These are phyloP conservation scores for Grammothele lineata DNA, from an alignment of 768 basidiomycete genomes.

Conservation along the genomic window DNA sequence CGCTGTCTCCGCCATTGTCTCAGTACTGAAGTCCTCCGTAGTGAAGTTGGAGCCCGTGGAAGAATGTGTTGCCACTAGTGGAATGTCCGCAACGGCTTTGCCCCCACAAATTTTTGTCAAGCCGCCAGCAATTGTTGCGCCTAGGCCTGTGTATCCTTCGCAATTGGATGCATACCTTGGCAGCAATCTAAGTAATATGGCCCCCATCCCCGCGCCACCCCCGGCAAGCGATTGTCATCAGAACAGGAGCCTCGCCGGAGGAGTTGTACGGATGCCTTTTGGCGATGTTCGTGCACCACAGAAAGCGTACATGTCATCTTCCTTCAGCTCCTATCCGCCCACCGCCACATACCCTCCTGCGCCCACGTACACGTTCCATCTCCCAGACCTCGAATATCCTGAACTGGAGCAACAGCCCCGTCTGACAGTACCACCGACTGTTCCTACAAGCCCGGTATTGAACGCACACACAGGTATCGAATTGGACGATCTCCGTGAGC, in stretches of 20 bases:
- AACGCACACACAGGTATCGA: conserved; percentile 62
- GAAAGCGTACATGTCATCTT: not conserved
- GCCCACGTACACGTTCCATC: not conserved
- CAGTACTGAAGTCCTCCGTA: conserved; percentile 18
- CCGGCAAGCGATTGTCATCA: too few species aligned
- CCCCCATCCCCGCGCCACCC: too few species aligned
- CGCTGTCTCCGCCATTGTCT: conserved; percentile 22
- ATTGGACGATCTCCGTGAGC: conserved; percentile 48
- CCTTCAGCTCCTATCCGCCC: not conserved
- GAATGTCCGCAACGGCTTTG: too few species aligned
- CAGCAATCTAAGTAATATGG: too few species aligned
- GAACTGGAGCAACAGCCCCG: not conserved
- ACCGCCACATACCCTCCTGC: not conserved
- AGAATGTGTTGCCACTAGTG: too few species aligned
- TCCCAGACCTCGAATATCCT: conserved; percentile 1
- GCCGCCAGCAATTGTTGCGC: conserved; percentile 1
- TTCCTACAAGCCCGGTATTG: conserved; percentile 41
- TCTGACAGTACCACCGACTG: not conserved
- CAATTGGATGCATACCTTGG: too few species aligned
- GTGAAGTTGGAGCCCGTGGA: too few species aligned
- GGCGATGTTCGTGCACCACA: not conserved
- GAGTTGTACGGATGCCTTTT: not conserved
- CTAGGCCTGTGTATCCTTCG: conserved; percentile 4
- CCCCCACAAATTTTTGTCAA: not conserved
- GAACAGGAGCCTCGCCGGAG: too few species aligned